phyloP scores from a whole-genome alignment of 2,329 filamentous ascomycete species.

The Penicillium vulpinum region DNA sequence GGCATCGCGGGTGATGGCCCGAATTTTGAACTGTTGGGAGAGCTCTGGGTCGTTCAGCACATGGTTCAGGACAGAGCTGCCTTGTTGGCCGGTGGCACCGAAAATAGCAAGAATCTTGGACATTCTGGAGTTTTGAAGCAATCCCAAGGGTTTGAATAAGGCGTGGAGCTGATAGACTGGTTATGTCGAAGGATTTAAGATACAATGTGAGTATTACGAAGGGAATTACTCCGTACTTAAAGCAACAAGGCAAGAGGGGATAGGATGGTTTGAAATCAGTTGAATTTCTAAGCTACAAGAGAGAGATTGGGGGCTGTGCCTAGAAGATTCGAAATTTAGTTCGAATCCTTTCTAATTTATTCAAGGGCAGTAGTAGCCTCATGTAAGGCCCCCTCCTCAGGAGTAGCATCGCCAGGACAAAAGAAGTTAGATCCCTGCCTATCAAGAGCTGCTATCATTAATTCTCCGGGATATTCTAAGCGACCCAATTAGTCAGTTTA shows the following conservation, averaged over 20 bases:
- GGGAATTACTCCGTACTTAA: too few species aligned
- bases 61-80: constrained; percentile 54
- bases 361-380: too few species aligned
- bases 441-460: not conserved
- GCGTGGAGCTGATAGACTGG: not conserved
- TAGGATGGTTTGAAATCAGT: not conserved
- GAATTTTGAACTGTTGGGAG: constrained; percentile 52
- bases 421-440: not conserved
- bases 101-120: constrained; percentile 52
- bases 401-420: too few species aligned
- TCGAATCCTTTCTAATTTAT: not conserved
- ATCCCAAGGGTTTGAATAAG: not conserved
- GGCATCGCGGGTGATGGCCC: constrained; percentile 57
- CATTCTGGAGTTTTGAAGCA: constrained; percentile 16
- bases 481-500: not conserved
- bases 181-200: too few species aligned
- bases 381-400: too few species aligned
- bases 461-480: not conserved
- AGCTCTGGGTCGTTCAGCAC: constrained; percentile 48
- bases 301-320: not conserved
- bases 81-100: constrained; percentile 62
- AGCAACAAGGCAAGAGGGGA: not conserved
- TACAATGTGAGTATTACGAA: too few species aligned
- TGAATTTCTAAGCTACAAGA: not conserved
- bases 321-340: not conserved